Conservation (phyloP, 331 rosid genomes). For the Cydonia oblonga region DNA sequence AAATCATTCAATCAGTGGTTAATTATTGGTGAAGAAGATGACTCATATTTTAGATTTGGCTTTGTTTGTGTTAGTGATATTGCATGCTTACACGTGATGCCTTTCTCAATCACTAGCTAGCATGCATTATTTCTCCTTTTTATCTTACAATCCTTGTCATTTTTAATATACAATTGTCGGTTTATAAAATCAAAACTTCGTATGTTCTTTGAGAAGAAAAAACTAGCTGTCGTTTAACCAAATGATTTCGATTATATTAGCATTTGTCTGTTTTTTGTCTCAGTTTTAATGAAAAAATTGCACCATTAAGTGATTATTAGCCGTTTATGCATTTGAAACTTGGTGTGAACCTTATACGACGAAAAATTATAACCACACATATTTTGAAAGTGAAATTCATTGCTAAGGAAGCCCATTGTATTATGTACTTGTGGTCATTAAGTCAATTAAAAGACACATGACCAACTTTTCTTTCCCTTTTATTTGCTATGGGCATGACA, state of each 20-base stretch:
- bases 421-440: background rate
- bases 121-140: too few relatives aligned
- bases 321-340: background rate
- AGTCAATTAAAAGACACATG: background rate
- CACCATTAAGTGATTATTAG: background rate
- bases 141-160: too few relatives aligned
- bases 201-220: background rate
- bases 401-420: background rate
- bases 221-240: background rate
- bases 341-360: background rate
- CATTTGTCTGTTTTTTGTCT: background rate
- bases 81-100: background rate
- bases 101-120: too few relatives aligned
- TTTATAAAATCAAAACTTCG: background rate
- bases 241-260: too few relatives aligned
- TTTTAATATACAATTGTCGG: background rate
- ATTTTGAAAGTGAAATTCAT: background rate
- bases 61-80: background rate
- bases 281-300: too few relatives aligned
- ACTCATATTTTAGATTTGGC: background rate
- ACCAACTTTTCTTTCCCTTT: background rate
- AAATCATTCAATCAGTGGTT: background rate
- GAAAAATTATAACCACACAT: background rate
- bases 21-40: background rate
- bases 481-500: background rate